Percentiles rank a stretch among this genome's conserved stretches.
These are phyloP conservation scores for Bipolaris gigantea DNA, from an alignment of 2,329 filamentous ascomycete species.

Conservation along the genomic window DNA sequence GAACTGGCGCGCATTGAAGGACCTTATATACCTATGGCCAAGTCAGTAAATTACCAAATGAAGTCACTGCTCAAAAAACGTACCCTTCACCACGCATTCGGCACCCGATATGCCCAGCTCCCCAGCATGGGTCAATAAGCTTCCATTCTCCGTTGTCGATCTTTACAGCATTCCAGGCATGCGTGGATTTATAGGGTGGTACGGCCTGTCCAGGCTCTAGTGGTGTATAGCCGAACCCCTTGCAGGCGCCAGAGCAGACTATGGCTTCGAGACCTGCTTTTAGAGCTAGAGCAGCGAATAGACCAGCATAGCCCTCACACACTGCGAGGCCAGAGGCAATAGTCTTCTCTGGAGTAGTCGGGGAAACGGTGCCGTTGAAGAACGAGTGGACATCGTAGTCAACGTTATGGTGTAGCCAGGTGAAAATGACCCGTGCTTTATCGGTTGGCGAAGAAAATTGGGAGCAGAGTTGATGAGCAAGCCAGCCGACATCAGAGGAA, in stretches of 20 bases:
- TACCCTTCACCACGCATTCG: slow-evolving; percentile 52
- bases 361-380: slow-evolving; percentile 69
- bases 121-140: slow-evolving; percentile 90
- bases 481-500: slow-evolving; percentile 66
- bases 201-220: slow-evolving; percentile 65
- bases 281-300: slow-evolving; percentile 77
- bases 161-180: slow-evolving; percentile 92
- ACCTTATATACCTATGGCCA: slow-evolving; percentile 59
- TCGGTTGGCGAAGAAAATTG: slow-evolving; percentile 83
- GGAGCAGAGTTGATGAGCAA: slow-evolving; percentile 76
- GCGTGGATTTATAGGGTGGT: slow-evolving; percentile 66
- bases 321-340: slow-evolving; percentile 80
- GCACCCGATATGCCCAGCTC: slow-evolving; percentile 68
- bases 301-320: slow-evolving; percentile 85
- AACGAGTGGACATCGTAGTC: slow-evolving; percentile 80
- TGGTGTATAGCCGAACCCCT: slow-evolving; percentile 74
- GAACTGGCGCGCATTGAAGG: slow-evolving; percentile 64
- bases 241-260: slow-evolving; percentile 77
- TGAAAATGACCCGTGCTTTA: slow-evolving; percentile 90
- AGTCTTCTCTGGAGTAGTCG: slow-evolving; percentile 70
- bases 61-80: slow-evolving; percentile 40
- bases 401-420: slow-evolving; percentile 94
- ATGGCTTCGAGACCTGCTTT: slow-evolving; percentile 78
- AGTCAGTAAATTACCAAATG: slow-evolving; percentile 1
- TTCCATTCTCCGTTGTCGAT: slow-evolving; percentile 91